Evolutionary conservation across 257 asterid genomes (phyloP).

Genomic region (Fraxinus cuspidata): DNA sequence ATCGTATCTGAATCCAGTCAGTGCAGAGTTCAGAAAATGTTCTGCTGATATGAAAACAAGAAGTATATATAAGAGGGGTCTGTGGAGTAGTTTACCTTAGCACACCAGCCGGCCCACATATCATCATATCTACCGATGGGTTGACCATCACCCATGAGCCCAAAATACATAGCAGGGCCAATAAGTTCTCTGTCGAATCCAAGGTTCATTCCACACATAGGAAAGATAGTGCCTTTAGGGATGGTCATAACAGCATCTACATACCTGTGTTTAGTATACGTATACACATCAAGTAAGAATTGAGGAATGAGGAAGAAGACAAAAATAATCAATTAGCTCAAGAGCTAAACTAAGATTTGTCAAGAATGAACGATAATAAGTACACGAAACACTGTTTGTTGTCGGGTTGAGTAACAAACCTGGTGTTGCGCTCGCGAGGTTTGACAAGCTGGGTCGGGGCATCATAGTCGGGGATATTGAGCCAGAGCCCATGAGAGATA

Average conservation of each 20-base stretch:
- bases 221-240: slow-evolving; percentile 52
- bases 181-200: slow-evolving; percentile 50
- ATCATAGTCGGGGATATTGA: slow-evolving; percentile 58
- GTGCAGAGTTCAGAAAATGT: too few species aligned
- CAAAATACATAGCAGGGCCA: slow-evolving; percentile 59
- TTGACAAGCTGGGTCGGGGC: slow-evolving; percentile 64
- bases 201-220: slow-evolving; percentile 63
- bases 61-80: neutral
- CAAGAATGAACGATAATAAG: neutral
- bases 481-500: slow-evolving; percentile 63
- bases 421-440: slow-evolving; percentile 54
- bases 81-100: slow-evolving; percentile 33
- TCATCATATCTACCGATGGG: slow-evolving; percentile 57
- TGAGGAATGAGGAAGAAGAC: neutral
- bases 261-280: slow-evolving; percentile 31
- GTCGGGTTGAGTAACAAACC: slow-evolving; percentile 25
- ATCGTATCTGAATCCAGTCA: neutral
- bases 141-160: slow-evolving; percentile 62
- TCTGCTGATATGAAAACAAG: neutral
- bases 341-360: neutral
- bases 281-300: neutral
- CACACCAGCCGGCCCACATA: slow-evolving; percentile 69
- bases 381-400: too few species aligned
- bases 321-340: neutral
- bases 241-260: slow-evolving; percentile 58